phyloP scores from a whole-genome alignment of 2,329 filamentous ascomycete genomes.

The Trichoderma koningiopsis region DNA sequence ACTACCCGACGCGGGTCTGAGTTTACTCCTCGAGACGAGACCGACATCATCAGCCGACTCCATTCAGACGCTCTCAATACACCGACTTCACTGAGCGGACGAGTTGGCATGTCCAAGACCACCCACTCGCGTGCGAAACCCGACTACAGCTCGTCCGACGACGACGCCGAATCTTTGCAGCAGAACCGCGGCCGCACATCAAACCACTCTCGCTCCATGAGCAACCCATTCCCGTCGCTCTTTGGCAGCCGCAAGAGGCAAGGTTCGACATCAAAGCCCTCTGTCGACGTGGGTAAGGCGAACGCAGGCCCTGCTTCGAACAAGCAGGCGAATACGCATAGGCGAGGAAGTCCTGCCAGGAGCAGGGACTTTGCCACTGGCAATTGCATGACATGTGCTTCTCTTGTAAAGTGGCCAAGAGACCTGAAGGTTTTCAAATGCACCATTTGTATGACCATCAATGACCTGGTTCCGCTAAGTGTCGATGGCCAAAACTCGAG shows the following conservation, averaged over 20 bases:
- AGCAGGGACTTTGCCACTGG: conserved; percentile 66
- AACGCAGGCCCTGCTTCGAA: conserved; percentile 36
- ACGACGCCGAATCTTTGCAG: conserved; percentile 40
- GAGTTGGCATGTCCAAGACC: conserved; percentile 35
- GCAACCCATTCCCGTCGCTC: conserved; percentile 75
- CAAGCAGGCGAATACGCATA: conserved; percentile 32
- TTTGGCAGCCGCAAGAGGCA: conserved; percentile 63
- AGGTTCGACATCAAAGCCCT: conserved; percentile 40
- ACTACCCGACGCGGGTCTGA: conserved; percentile 34
- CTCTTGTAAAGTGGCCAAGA: conserved; percentile 76
- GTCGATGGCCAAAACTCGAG: conserved; percentile 32
- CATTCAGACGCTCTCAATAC: conserved; percentile 42
- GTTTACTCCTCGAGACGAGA: conserved; percentile 31
- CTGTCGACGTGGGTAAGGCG: conserved; percentile 36
- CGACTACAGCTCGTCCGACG: conserved; percentile 51
- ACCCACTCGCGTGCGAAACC: conserved; percentile 31
- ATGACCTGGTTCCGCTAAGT: conserved; percentile 60
- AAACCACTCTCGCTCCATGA: conserved; percentile 62
- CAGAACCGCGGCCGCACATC: conserved; percentile 28
- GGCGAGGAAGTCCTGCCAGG: conserved; percentile 38
- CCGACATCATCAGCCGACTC: conserved; percentile 42
- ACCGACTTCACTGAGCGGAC: conserved; percentile 35
- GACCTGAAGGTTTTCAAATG: conserved; percentile 76
- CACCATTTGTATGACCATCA: conserved; percentile 81
- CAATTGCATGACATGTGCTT: conserved; percentile 84